A percentile compares a stretch with the other conserved stretches of the same genome.
These are phyloP conservation scores for Sisymbrium irio DNA, from an alignment of 345 rosid species.

Conservation along the genomic window DNA sequence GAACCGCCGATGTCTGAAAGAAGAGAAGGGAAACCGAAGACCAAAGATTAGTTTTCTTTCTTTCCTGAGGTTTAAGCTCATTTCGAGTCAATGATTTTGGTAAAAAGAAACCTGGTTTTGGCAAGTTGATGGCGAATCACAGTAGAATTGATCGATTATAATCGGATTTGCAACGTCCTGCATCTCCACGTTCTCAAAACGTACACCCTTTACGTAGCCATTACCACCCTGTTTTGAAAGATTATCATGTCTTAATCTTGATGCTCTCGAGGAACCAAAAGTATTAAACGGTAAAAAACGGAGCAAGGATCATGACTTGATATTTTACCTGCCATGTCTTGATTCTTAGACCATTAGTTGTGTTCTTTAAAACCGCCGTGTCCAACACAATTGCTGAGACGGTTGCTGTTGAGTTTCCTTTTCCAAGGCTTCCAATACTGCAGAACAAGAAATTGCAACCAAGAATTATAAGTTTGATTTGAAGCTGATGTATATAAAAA, in stretches of 20 bases:
- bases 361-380: constrained; percentile 70
- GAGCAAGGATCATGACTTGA: constrained; percentile 2
- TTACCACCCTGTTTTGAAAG: constrained; percentile 66
- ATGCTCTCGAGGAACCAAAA: neutral
- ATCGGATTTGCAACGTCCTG: constrained; percentile 81
- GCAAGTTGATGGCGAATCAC: constrained; percentile 82
- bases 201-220: constrained; percentile 83
- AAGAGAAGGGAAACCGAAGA: neutral
- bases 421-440: constrained; percentile 96
- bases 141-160: constrained; percentile 93
- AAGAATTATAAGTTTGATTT: neutral
- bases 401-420: constrained; percentile 66
- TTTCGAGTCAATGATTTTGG: constrained; percentile 2
- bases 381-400: constrained; percentile 87
- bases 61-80: neutral
- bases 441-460: neutral
- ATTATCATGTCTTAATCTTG: neutral
- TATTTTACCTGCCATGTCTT: constrained; percentile 94
- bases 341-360: constrained; percentile 90
- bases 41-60: neutral
- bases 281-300: neutral
- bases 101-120: constrained; percentile 64
- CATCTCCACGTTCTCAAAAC: constrained; percentile 80
- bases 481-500: neutral
- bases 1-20: constrained; percentile 77